Evolutionary conservation across 192 early-diverging fungal species (phyloP), one percentile per base, ranked within the genome.

Genomic region (Funneliformis geosporum): DNA sequence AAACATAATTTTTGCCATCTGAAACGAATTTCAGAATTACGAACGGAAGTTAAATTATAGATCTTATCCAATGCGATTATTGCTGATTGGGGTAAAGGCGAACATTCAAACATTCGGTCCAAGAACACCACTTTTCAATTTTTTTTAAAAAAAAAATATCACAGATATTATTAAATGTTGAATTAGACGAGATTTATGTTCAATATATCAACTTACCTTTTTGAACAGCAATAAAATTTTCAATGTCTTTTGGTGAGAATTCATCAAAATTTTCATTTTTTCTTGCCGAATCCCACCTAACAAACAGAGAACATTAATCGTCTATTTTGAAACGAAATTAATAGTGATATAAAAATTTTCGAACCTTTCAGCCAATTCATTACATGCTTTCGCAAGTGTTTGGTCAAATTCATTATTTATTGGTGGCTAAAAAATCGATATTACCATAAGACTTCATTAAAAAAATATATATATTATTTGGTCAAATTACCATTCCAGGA

Each of bases 1-100:
- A 99, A 86, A 76, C 93, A 93, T n/a, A 98, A 75, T 82, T 88
- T 81, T 74, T 94, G 93, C 96, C 96, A 99, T 75, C 94, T 88
- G 84, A 94, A 95, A 47, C 89, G 85, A 80, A 98, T 90, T 83
- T 99, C 98, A 59, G 89, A 87, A 84, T 99, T 99, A 79, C 84
- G 87, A 59, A 91, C 86, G 21, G 65, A 40, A 9, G 94, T 90
- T 75, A 97, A 84, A 27, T 86, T 21, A 81, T 97, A 99, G 27
- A 89, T 73, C 67, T 86, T 73, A 78, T 96, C 94, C 86, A 99
- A 86, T 39, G 85, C 81, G 8, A 79, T 86, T 60, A 99, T 82
- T 59, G 88, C 85, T 14, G 79, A 59, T 44, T 91, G 86, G n/a
- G 90, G 84, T 16, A 95, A 80, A 21, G 92, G 86, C 14, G 73